phyloP scores from a whole-genome alignment of 768 basidiomycete genomes.

The Leucocoprinus leucothites region DNA sequence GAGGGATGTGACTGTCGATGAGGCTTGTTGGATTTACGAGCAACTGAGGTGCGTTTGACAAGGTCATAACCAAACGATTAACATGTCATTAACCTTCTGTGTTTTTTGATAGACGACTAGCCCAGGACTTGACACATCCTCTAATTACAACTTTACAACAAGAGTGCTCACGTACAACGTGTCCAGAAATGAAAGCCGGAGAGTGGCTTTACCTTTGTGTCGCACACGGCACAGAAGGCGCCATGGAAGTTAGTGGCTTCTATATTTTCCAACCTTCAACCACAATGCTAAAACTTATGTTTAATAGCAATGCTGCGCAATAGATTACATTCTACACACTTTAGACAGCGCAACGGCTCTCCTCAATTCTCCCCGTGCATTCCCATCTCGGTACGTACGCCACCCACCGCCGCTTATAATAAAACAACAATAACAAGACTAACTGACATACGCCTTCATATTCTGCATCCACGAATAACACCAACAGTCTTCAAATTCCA shows the following conservation, averaged over 20 bases:
- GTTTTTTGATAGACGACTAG: constrained; percentile 61
- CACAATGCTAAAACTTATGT: neutral
- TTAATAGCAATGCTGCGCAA: constrained; percentile 87
- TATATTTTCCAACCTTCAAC: neutral
- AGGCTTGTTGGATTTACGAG: constrained; percentile 81
- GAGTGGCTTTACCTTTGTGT: constrained; percentile 98
- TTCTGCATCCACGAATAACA: constrained; percentile 3
- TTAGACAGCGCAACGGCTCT: constrained; percentile 91
- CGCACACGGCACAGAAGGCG: constrained; percentile 85
- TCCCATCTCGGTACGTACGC: constrained; percentile 75
- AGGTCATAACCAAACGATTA: neutral
- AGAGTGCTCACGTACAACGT: constrained; percentile 81
- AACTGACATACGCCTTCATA: neutral
- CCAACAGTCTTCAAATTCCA: constrained; percentile 72
- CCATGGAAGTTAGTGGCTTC: constrained; percentile 66
- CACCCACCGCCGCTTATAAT: neutral
- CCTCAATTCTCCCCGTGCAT: constrained; percentile 86
- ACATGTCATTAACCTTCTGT: neutral
- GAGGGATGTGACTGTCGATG: constrained; percentile 64
- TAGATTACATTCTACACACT: constrained; percentile 93
- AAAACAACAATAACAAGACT: neutral
- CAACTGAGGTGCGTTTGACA: constrained; percentile 37
- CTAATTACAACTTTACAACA: constrained; percentile 82
- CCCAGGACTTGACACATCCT: constrained; percentile 84
- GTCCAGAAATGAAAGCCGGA: constrained; percentile 98